Conservation (phyloP, 2,329 filamentous ascomycete species). For the Cladophialophora exuberans region DNA sequence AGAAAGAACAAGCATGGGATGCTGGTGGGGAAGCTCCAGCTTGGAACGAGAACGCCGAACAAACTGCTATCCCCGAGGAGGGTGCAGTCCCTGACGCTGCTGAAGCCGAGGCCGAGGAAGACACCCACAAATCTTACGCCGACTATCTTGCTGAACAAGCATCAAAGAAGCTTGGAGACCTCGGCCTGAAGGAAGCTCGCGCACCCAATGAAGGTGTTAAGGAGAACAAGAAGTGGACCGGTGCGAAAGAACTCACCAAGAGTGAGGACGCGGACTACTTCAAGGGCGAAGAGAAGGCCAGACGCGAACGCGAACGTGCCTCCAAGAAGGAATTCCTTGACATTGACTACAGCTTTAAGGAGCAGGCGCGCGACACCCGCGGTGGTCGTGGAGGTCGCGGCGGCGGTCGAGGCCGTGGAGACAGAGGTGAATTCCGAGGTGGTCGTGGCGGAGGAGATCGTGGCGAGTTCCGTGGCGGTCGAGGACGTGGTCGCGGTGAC, state of each 20-base stretch:
- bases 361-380: constrained; percentile 62
- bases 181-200: constrained; percentile 71
- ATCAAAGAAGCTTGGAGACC: constrained; percentile 73
- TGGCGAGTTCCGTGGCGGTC: constrained; percentile 40
- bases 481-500: constrained; percentile 44
- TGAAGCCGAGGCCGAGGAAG: constrained; percentile 58
- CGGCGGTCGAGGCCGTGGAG: constrained; percentile 47
- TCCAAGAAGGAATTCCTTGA: constrained; percentile 90
- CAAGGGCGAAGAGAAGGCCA: constrained; percentile 73
- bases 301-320: constrained; percentile 76
- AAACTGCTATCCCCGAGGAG: constrained; percentile 26
- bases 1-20: constrained; percentile 67
- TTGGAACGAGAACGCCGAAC: constrained; percentile 35
- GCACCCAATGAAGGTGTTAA: constrained; percentile 91
- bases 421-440: constrained; percentile 32
- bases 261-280: constrained; percentile 74
- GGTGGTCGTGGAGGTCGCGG: constrained; percentile 53
- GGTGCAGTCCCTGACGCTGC: constrained; percentile 30
- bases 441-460: constrained; percentile 32
- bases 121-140: constrained; percentile 87
- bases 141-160: constrained; percentile 81
- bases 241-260: constrained; percentile 50
- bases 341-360: constrained; percentile 81
- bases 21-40: constrained; percentile 36
- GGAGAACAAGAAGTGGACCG: constrained; percentile 65